These are phyloP conservation scores for Chaetomium olivaceum DNA, from an alignment of 2,329 filamentous ascomycete genomes.

Conservation along the genomic window DNA sequence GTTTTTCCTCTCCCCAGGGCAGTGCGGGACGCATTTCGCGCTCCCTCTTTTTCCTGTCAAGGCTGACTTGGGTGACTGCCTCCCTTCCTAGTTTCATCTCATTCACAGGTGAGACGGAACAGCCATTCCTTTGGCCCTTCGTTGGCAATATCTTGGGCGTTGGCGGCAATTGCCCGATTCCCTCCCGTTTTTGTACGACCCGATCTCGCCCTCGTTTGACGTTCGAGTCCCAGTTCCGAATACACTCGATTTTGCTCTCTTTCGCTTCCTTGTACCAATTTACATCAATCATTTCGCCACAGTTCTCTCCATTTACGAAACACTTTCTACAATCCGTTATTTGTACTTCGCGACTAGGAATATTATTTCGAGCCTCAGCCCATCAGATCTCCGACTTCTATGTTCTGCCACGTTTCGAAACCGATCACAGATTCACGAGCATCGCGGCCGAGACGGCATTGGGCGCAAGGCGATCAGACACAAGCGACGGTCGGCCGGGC, in stretches of 20 bases:
- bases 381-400: not conserved
- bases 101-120: conserved; percentile 22
- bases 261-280: conserved; percentile 9
- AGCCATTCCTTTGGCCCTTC: conserved; percentile 23
- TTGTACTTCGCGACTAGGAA: conserved; percentile 1
- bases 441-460: conserved; percentile 7
- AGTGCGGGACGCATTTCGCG: conserved; percentile 9
- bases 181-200: not conserved
- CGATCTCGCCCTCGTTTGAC: conserved; percentile 7
- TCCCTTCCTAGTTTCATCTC: conserved; percentile 26
- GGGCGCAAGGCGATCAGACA: conserved; percentile 29
- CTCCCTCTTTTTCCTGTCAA: conserved; percentile 6
- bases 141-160: not conserved
- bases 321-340: not conserved
- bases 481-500: conserved; percentile 16
- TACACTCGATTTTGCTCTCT: not conserved
- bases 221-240: not conserved
- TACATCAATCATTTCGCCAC: not conserved
- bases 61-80: conserved; percentile 4
- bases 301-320: not conserved
- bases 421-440: not conserved
- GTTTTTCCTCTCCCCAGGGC: conserved; percentile 13
- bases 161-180: conserved; percentile 7
- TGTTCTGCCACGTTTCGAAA: conserved; percentile 2
- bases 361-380: not conserved